These are phyloP conservation scores for Syncephalis plumigaleata DNA, from an alignment of 371 early-diverging fungal species.

Conservation along the genomic window DNA sequence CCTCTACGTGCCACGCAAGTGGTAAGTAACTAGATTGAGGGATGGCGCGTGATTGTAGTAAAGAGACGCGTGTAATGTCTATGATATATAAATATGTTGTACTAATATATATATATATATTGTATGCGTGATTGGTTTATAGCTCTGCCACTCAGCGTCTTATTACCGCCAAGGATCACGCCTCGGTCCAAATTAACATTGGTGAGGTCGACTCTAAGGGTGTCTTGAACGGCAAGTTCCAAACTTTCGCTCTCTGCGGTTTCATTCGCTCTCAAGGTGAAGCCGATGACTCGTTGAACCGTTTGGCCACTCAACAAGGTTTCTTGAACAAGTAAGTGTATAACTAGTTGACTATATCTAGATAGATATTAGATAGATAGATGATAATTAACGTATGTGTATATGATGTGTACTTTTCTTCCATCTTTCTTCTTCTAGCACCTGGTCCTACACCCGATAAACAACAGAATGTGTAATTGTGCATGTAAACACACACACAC, in stretches of 20 bases:
- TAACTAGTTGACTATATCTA: too few relatives aligned
- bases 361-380: too few relatives aligned
- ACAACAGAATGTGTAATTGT: too few relatives aligned
- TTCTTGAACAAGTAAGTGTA: slow-evolving; percentile 1
- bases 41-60: background rate
- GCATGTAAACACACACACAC: too few relatives aligned
- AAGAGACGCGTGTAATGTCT: too few relatives aligned
- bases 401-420: too few relatives aligned
- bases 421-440: too few relatives aligned
- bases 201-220: slow-evolving; percentile 87
- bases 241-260: slow-evolving; percentile 88
- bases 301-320: slow-evolving; percentile 84
- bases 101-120: slow-evolving; percentile 1
- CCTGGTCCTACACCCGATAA: too few relatives aligned
- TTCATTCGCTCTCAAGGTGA: slow-evolving; percentile 82
- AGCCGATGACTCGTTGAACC: slow-evolving; percentile 93
- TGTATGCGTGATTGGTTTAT: background rate
- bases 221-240: slow-evolving; percentile 50
- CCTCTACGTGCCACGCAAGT: slow-evolving; percentile 92
- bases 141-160: slow-evolving; percentile 83
- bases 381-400: too few relatives aligned
- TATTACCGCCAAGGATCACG: slow-evolving; percentile 92
- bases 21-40: slow-evolving; percentile 28
- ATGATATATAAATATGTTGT: too few relatives aligned
- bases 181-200: slow-evolving; percentile 95